Conservation (phyloP, 805 yeast genomes). For the Wickerhamomyces alni region DNA sequence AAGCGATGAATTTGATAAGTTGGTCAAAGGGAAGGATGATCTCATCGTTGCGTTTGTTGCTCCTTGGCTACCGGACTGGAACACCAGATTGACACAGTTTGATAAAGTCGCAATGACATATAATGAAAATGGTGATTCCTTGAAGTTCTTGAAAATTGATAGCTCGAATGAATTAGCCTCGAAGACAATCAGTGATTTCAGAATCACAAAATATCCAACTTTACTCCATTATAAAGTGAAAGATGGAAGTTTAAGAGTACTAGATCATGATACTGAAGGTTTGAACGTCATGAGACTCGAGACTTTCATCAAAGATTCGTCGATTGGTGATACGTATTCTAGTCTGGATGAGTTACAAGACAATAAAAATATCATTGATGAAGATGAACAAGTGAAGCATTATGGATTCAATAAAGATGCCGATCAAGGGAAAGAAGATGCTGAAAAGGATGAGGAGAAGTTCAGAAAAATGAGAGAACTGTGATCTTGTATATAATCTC, state of each 20-base stretch:
- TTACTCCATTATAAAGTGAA: conserved; percentile 20
- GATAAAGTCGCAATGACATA: conserved; percentile 22
- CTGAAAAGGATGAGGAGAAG: conserved; percentile 9
- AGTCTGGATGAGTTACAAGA: conserved; percentile 7
- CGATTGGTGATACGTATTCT: conserved; percentile 9
- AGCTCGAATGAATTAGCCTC: conserved; percentile 23
- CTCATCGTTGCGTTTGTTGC: conserved; percentile 29
- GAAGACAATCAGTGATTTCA: conserved; percentile 21
- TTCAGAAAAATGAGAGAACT: conserved; percentile 18
- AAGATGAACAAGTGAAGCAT: conserved; percentile 17
- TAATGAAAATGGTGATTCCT: conserved; percentile 10
- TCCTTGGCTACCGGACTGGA: conserved; percentile 32
- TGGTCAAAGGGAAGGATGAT: conserved; percentile 3
- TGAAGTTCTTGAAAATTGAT: conserved; percentile 29
- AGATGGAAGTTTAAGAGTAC: conserved; percentile 6
- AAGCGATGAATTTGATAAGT: conserved; percentile 10
- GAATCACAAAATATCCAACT: conserved; percentile 27
- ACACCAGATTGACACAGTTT: conserved; percentile 26
- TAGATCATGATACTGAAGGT: conserved; percentile 12
- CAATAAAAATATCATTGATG: conserved; percentile 11
- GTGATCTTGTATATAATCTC: background rate
- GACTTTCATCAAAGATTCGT: conserved; percentile 24
- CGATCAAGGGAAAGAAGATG: conserved; percentile 14
- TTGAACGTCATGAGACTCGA: conserved; percentile 23
- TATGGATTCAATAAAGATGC: conserved; percentile 12